Evolutionary conservation across 1,284 basidiomycete genomes (phyloP).

Genomic region (Cryptococcus sp.): DNA sequence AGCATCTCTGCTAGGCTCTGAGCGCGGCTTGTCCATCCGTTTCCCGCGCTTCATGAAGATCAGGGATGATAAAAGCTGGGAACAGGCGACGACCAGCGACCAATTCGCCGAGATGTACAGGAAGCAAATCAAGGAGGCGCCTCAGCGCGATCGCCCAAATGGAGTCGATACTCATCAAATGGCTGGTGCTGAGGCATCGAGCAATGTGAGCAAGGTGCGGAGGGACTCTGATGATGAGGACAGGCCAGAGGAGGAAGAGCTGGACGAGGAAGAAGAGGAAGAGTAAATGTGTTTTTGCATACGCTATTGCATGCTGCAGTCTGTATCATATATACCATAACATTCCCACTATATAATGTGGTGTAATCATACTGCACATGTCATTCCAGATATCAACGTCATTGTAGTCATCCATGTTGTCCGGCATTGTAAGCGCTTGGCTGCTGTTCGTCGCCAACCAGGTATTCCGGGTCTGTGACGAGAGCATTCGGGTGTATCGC

Average conservation of each 20-base stretch:
- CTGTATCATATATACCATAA: slow-evolving; percentile 3
- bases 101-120: slow-evolving; percentile 68
- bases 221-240: slow-evolving; percentile 17
- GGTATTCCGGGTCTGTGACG: too few species aligned
- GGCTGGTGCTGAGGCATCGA: neutral
- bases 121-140: slow-evolving; percentile 57
- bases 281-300: neutral
- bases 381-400: too few species aligned
- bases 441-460: too few species aligned
- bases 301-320: neutral
- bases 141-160: slow-evolving; percentile 3
- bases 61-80: slow-evolving; percentile 59
- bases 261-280: slow-evolving; percentile 12
- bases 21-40: slow-evolving; percentile 70
- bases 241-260: slow-evolving; percentile 36
- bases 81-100: slow-evolving; percentile 58
- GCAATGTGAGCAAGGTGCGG: slow-evolving; percentile 40
- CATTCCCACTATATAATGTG: neutral
- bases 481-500: too few species aligned
- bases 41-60: slow-evolving; percentile 58
- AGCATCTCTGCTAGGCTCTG: slow-evolving; percentile 64
- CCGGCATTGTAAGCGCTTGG: too few species aligned
- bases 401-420: too few species aligned
- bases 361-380: too few species aligned
- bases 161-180: neutral